Evolutionary conservation across 257 asterid species (phyloP), one percentile per base, ranked within the genome.

Genomic region (Rhazya stricta): DNA sequence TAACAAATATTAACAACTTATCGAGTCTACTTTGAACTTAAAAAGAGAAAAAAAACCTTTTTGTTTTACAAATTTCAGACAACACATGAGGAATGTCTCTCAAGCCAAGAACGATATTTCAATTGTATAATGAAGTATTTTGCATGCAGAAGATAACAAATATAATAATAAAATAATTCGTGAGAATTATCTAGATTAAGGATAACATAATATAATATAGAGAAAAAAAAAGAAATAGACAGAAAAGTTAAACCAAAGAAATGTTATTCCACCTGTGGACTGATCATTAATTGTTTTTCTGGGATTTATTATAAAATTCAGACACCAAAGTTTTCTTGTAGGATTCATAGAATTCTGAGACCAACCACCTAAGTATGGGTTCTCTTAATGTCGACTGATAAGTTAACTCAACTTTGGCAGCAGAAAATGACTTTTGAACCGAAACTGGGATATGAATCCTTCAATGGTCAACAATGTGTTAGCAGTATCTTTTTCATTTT

Each of bases 371-470:
- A 71, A 50, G 32, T 79, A 73, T 58, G 66, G 67, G 58, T 36
- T 30, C 36, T 60, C 12, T 51, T 36, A 32, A 25, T 45, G 27
- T 73, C 58, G 78, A 73, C 1, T 77, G 79, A 60, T 53, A n/a
- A n/a, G n/a, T n/a, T n/a, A 68, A 74, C 27, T 54, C 71, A 65
- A 34, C 9, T 72, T 75, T 45, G 42, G 50, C 48, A 69, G 45
- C 63, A 75, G 85, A 87, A 69, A 79, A 30, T 9, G 89, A 85
- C 83, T 39, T 23, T 25, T 72, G 83, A 83, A 50, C n/a, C n/a
- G n/a, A n/a, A n/a, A n/a, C n/a, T n/a, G n/a, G n/a, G n/a, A n/a
- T n/a, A n/a, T n/a, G n/a, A n/a, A n/a, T n/a, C n/a, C n/a, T n/a
- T n/a, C n/a, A n/a, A n/a, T n/a, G n/a, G n/a, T n/a, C n/a, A n/a